These are phyloP conservation scores for Lasiodiplodia gonubiensis DNA, from an alignment of 2,329 filamentous ascomycete genomes.

Conservation along the genomic window DNA sequence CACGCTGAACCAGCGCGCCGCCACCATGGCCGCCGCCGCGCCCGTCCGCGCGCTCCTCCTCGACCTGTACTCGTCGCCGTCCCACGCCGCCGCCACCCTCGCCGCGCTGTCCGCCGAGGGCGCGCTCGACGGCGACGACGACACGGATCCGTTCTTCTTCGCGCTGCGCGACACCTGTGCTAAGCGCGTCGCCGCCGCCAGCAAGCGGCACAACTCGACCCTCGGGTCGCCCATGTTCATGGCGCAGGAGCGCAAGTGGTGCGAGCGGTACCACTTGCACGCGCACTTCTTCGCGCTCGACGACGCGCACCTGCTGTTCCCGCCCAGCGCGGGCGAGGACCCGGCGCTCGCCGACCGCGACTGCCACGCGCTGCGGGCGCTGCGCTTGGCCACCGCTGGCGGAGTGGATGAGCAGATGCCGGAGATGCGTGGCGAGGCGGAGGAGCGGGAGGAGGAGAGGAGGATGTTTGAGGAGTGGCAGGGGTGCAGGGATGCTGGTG, in stretches of 20 bases:
- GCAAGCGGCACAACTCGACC: too few relatives aligned
- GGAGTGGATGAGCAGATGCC: background rate
- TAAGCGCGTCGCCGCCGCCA: background rate
- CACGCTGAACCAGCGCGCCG: too few relatives aligned
- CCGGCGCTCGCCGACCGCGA: accelerated
- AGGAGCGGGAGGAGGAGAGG: background rate
- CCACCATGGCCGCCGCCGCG: too few relatives aligned
- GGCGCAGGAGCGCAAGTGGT: background rate
- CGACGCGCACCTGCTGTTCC: background rate
- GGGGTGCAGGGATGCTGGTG: too few relatives aligned
- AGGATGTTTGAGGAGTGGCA: background rate
- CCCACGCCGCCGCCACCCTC: background rate
- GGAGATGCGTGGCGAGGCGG: background rate
- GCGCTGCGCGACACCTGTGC: background rate
- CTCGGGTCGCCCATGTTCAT: background rate
- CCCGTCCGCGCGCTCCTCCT: too few relatives aligned
- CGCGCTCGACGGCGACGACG: background rate
- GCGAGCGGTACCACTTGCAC: background rate
- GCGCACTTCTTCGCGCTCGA: background rate
- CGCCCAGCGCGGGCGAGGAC: background rate
- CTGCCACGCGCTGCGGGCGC: background rate
- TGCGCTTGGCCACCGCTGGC: background rate
- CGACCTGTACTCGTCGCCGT: too few relatives aligned
- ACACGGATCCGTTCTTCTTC: background rate
- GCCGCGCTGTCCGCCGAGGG: background rate